A percentile compares a stretch with the other conserved stretches of the same genome.
Conservation (phyloP, 371 early-diverging fungal species). For the Dichotomocladium elegans region DNA sequence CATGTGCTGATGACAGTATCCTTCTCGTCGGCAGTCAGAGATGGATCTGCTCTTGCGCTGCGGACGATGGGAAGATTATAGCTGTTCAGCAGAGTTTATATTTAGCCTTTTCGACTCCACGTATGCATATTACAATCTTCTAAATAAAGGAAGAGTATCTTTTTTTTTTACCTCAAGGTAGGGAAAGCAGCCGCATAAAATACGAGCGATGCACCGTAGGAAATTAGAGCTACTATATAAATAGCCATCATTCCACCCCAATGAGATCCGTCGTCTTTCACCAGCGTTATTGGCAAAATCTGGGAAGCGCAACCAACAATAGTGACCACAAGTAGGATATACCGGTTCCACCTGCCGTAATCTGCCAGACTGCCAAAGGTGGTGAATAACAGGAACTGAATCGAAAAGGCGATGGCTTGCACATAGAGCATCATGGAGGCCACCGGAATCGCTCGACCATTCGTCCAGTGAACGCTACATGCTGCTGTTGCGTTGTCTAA, state of each 20-base stretch:
- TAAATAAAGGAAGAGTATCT: not conserved
- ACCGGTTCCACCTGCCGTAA: slow-evolving; percentile 44
- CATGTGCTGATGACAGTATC: slow-evolving; percentile 25
- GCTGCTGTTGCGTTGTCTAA: slow-evolving; percentile 15
- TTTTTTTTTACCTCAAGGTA: slow-evolving; percentile 26
- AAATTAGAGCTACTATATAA: slow-evolving; percentile 33
- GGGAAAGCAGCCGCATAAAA: slow-evolving; percentile 54
- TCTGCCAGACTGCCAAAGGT: slow-evolving; percentile 48
- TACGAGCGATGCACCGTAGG: slow-evolving; percentile 46
- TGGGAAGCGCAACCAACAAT: slow-evolving; percentile 40
- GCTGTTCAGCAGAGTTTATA: slow-evolving; percentile 13
- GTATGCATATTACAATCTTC: not conserved
- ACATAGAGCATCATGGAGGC: slow-evolving; percentile 43
- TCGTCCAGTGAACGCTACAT: slow-evolving; percentile 35
- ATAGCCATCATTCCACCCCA: slow-evolving; percentile 50
- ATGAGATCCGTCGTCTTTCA: slow-evolving; percentile 38
- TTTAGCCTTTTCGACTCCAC: not conserved
- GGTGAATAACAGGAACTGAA: slow-evolving; percentile 46
- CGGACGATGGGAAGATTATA: slow-evolving; percentile 47
- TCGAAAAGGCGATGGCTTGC: slow-evolving; percentile 46
- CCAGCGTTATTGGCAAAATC: slow-evolving; percentile 36
- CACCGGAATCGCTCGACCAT: slow-evolving; percentile 27
- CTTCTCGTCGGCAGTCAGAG: slow-evolving; percentile 19
- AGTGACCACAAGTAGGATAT: slow-evolving; percentile 35
- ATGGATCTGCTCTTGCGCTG: slow-evolving; percentile 37